Evolutionary conservation across 805 yeast genomes (phyloP).

Genomic region (Lipomyces orientalis): DNA sequence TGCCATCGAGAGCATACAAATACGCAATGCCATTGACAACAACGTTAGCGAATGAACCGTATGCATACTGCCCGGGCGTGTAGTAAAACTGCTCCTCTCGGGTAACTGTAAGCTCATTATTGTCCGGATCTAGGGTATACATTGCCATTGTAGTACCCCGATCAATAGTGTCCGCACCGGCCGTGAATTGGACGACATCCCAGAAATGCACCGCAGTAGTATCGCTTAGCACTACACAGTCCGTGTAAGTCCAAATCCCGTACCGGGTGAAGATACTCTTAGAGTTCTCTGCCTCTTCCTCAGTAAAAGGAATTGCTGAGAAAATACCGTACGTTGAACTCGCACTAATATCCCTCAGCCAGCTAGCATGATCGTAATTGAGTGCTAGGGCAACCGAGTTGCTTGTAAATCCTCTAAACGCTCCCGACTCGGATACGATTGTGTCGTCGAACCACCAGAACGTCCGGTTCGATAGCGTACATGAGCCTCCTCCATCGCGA

Average conservation of each 20-base stretch:
- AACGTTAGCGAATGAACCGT: conserved; percentile 25
- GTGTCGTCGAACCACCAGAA: conserved; percentile 30
- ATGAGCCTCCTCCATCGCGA: conserved; percentile 31
- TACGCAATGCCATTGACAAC: conserved; percentile 23
- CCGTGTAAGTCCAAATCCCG: conserved; percentile 23
- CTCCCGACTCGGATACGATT: background rate
- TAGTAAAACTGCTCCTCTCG: conserved; percentile 11
- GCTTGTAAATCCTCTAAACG: background rate
- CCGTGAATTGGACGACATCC: conserved; percentile 9
- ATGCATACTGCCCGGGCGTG: background rate
- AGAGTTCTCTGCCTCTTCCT: background rate
- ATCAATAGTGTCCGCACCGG: background rate
- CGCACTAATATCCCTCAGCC: conserved; percentile 14
- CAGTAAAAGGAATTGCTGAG: conserved; percentile 13
- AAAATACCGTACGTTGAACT: background rate
- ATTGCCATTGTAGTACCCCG: conserved; percentile 20
- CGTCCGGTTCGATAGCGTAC: conserved; percentile 20
- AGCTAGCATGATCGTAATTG: conserved; percentile 13
- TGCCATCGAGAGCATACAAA: conserved; percentile 20
- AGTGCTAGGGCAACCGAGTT: conserved; percentile 20
- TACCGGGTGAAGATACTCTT: background rate
- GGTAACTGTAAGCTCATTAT: conserved; percentile 14
- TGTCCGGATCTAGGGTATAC: conserved; percentile 12
- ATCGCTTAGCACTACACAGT: conserved; percentile 20
- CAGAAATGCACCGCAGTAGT: conserved; percentile 27